A percentile compares a stretch with the other conserved stretches of the same genome.
These are phyloP conservation scores for Coemansia reversa DNA, from an alignment of 192 early-diverging fungal species.

Conservation along the genomic window DNA sequence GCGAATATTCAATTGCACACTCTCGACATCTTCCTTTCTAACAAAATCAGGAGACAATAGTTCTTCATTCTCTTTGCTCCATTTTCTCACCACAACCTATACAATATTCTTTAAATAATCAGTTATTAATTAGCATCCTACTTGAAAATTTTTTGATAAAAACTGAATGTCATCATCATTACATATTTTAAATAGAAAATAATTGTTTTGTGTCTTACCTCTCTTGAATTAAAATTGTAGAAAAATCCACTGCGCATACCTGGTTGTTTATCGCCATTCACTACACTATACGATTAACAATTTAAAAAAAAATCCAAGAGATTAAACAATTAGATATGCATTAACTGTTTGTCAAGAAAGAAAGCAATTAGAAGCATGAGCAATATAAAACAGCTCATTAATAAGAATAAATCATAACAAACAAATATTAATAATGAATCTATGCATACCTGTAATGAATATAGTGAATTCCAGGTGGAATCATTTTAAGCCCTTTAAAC, in stretches of 20 bases:
- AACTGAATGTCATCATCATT: too few species aligned
- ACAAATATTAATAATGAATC: too few species aligned
- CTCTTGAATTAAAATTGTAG: conserved; percentile 61
- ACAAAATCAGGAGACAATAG: conserved; percentile 56
- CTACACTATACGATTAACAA: conserved; percentile 16
- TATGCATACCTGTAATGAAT: conserved; percentile 73
- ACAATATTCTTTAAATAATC: background rate
- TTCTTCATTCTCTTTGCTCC: conserved; percentile 76
- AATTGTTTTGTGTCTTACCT: conserved; percentile 46
- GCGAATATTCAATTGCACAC: conserved; percentile 68
- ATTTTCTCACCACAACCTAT: conserved; percentile 78
- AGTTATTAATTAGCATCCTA: too few species aligned
- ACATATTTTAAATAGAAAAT: background rate
- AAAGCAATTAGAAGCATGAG: background rate
- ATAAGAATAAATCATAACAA: too few species aligned
- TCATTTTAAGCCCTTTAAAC: conserved; percentile 90
- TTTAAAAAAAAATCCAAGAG: background rate
- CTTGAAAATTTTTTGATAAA: too few species aligned
- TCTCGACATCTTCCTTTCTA: conserved; percentile 62
- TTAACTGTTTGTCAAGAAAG: background rate
- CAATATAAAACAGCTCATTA: background rate
- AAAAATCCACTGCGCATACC: conserved; percentile 78
- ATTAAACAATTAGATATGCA: conserved; percentile 9
- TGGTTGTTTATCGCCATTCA: conserved; percentile 38
- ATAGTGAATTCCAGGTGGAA: conserved; percentile 94